phyloP scores from a whole-genome alignment of 345 rosid genomes.

The Draba incana region DNA sequence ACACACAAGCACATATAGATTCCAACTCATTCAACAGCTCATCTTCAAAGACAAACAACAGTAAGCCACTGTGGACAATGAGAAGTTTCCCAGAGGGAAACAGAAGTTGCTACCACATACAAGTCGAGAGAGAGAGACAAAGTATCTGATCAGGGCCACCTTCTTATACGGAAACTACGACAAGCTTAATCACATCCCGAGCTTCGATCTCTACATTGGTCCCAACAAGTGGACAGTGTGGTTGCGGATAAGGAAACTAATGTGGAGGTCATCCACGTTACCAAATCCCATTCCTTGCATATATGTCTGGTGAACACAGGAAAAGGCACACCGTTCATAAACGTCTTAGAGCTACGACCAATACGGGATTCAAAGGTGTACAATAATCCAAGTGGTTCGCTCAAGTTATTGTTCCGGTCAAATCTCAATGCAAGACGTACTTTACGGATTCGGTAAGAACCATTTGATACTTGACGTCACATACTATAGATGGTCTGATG shows the following conservation, averaged over 20 bases:
- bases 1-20: no score
- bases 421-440: background rate
- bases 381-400: background rate
- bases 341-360: background rate
- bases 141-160: background rate
- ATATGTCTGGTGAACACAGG: background rate
- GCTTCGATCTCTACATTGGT: background rate
- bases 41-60: background rate
- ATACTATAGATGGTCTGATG: no score
- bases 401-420: background rate
- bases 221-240: background rate
- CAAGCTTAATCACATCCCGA: background rate
- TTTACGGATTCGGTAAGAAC: background rate
- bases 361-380: background rate
- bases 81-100: background rate
- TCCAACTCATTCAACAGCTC: no score
- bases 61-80: background rate
- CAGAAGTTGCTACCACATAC: background rate
- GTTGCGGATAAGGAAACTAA: no score
- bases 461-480: background rate
- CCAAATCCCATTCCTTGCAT: background rate
- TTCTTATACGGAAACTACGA: slow-evolving; percentile 3
- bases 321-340: background rate
- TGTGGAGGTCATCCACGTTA: background rate
- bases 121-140: background rate